These are phyloP conservation scores for Astragalus glycyphyllos DNA, from an alignment of 306 rosid species.

Conservation along the genomic window DNA sequence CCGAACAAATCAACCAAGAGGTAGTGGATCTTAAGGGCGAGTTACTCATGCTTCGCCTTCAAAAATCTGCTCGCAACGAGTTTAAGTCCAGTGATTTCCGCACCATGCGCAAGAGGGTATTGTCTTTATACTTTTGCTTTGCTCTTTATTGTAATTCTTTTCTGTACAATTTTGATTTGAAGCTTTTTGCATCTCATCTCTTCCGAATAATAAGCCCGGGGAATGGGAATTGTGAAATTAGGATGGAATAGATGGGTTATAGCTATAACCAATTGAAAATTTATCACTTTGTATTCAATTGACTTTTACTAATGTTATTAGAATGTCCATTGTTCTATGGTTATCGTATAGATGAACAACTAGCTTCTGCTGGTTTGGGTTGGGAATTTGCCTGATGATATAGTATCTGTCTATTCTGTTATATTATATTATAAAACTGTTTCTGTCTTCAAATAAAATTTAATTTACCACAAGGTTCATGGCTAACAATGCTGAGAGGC, in stretches of 20 bases:
- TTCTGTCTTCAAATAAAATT: not conserved
- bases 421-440: not conserved
- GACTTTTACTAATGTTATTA: not conserved
- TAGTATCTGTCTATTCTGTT: not conserved
- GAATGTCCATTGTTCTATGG: not conserved
- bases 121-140: not conserved
- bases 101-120: slow-evolving; percentile 89
- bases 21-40: slow-evolving; percentile 91
- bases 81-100: slow-evolving; percentile 85
- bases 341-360: not conserved
- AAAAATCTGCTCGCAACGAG: slow-evolving; percentile 80
- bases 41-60: slow-evolving; percentile 87
- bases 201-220: not conserved
- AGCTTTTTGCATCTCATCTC: too few species aligned
- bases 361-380: not conserved
- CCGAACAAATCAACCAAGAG: slow-evolving; percentile 83
- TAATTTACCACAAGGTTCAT: too few species aligned
- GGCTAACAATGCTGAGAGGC: too few species aligned
- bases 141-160: not conserved
- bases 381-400: not conserved
- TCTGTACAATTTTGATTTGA: not conserved
- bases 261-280: not conserved
- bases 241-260: slow-evolving; percentile 19
- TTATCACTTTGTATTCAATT: not conserved
- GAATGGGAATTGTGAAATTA: not conserved